Percentiles rank a stretch among this genome's conserved stretches.
Evolutionary conservation across 257 asterid species (phyloP).

Genomic region (Salvia hispanica): DNA sequence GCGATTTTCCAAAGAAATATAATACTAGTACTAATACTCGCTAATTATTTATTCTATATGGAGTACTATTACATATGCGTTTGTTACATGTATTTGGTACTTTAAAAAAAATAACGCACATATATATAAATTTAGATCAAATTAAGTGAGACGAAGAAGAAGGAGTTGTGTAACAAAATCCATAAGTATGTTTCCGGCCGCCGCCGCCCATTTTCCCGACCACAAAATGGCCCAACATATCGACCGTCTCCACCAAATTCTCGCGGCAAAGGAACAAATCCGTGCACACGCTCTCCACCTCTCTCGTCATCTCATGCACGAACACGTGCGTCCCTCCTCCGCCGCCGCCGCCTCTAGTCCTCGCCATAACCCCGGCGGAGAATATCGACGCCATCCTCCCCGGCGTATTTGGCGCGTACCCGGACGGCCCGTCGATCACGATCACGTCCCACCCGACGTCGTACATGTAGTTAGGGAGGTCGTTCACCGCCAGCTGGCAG

Average conservation of each 20-base stretch:
- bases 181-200: conserved; percentile 17
- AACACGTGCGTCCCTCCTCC: conserved; percentile 61
- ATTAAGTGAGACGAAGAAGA: not conserved
- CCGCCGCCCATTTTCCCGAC: conserved; percentile 44
- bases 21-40: no score
- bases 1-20: no score
- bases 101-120: no score
- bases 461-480: conserved; percentile 75
- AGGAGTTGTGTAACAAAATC: conserved; percentile 45
- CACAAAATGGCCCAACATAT: conserved; percentile 61
- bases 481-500: conserved; percentile 69
- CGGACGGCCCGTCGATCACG: conserved; percentile 72
- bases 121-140: not conserved
- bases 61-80: no score
- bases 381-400: conserved; percentile 73
- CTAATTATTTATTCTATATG: no score
- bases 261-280: conserved; percentile 67
- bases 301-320: conserved; percentile 64
- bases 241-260: conserved; percentile 49
- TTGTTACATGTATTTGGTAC: no score
- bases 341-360: conserved; percentile 55
- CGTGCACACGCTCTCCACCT: conserved; percentile 60
- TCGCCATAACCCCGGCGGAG: conserved; percentile 74
- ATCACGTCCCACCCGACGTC: conserved; percentile 84
- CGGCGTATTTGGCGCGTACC: conserved; percentile 52